Evolutionary conservation across 306 rosid species (phyloP).

Genomic region (Datisca glomerata): DNA sequence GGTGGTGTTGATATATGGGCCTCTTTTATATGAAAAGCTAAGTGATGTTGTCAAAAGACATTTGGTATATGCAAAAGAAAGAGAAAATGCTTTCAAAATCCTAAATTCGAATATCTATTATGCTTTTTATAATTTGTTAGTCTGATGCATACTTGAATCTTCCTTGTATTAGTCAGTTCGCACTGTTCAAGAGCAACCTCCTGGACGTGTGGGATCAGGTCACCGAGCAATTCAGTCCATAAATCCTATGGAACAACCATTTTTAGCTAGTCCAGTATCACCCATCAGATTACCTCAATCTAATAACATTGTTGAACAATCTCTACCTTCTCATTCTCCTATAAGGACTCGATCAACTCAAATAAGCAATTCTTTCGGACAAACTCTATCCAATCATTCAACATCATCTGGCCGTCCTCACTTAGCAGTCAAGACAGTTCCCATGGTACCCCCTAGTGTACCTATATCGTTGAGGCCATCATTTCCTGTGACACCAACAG

Average conservation of each 20-base stretch:
- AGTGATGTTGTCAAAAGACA: too few species aligned
- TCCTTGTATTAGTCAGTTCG: constrained; percentile 34
- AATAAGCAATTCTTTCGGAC: constrained; percentile 20
- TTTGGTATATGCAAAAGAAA: too few species aligned
- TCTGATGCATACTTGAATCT: constrained; percentile 10
- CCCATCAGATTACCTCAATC: constrained; percentile 24
- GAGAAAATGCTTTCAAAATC: too few species aligned
- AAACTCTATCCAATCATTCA: constrained; percentile 51
- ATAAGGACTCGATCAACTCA: constrained; percentile 24
- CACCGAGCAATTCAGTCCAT: constrained; percentile 24
- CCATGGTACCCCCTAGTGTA: constrained; percentile 58
- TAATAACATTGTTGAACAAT: constrained; percentile 17
- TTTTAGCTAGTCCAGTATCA: constrained; percentile 26
- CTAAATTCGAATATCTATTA: too few species aligned
- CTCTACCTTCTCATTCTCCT: constrained; percentile 41
- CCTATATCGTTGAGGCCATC: constrained; percentile 59
- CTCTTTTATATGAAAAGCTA: too few species aligned
- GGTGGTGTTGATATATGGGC: too few species aligned
- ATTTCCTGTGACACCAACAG: constrained; percentile 24
- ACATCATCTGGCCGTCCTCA: constrained; percentile 28
- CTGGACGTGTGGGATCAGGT: constrained; percentile 5
- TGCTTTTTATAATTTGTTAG: too few species aligned
- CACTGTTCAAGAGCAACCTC: constrained; percentile 41
- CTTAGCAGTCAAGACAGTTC: constrained; percentile 41
- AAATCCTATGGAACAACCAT: constrained; percentile 33